phyloP scores from a whole-genome alignment of 306 rosid genomes.

The Ormosia emarginata region DNA sequence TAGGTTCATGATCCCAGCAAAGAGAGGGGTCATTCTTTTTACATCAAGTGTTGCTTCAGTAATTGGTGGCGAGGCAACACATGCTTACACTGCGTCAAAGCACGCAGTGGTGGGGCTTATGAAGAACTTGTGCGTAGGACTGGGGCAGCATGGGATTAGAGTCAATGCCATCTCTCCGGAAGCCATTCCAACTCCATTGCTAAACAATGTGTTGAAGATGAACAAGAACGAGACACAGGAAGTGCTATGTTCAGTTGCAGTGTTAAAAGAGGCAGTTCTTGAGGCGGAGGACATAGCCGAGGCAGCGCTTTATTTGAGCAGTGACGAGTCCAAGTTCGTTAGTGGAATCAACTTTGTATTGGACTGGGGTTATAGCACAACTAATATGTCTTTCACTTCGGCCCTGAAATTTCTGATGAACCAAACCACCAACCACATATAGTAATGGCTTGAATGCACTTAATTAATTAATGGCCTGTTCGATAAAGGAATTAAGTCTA shows the following conservation, averaged over 20 bases:
- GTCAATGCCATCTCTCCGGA: conserved; percentile 60
- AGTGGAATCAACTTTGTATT: conserved; percentile 36
- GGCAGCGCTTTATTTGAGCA: conserved; percentile 33
- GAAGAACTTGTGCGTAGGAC: conserved; percentile 58
- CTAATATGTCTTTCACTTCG: conserved; percentile 8
- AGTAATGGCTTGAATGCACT: neutral
- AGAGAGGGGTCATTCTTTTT: conserved; percentile 53
- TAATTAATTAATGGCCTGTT: neutral
- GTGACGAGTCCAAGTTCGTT: conserved; percentile 34
- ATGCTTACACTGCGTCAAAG: conserved; percentile 59
- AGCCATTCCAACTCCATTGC: conserved; percentile 51
- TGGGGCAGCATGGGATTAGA: conserved; percentile 60
- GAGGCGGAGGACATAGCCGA: conserved; percentile 29
- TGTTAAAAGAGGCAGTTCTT: conserved; percentile 15
- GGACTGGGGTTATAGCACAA: conserved; percentile 39
- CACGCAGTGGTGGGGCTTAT: conserved; percentile 67
- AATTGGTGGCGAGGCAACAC: conserved; percentile 35
- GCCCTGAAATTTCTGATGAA: neutral
- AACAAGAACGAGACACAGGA: neutral
- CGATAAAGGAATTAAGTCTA: neutral
- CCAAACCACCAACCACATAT: neutral
- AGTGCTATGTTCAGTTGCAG: neutral
- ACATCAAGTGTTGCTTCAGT: conserved; percentile 52
- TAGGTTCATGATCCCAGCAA: conserved; percentile 50
- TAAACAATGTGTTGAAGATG: conserved; percentile 25